These are phyloP conservation scores for Boletus sensibilis DNA, from an alignment of 768 basidiomycete genomes.

Conservation along the genomic window DNA sequence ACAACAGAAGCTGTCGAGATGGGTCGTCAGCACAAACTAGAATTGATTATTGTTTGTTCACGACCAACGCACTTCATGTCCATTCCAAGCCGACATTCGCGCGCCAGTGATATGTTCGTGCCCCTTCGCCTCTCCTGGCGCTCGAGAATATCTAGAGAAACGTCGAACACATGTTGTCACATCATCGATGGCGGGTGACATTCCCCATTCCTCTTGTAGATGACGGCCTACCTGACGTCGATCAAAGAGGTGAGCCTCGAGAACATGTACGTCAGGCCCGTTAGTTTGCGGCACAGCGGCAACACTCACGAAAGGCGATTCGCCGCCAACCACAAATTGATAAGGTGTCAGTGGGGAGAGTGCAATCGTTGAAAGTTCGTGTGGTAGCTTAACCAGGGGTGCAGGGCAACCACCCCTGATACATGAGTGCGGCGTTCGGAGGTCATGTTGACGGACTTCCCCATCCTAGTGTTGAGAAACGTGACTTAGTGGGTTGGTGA, in stretches of 20 bases:
- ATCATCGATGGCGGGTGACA: conserved; percentile 44
- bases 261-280: background rate
- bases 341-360: conserved; percentile 78
- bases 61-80: conserved; percentile 59
- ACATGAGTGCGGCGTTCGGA: conserved; percentile 71
- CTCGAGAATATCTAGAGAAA: conserved; percentile 56
- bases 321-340: conserved; percentile 83
- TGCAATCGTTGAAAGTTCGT: conserved; percentile 70
- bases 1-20: conserved; percentile 54
- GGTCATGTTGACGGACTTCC: conserved; percentile 83
- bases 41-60: background rate
- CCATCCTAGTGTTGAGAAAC: conserved; percentile 63
- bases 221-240: conserved; percentile 66
- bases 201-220: conserved; percentile 70
- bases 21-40: conserved; percentile 11
- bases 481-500: conserved; percentile 12
- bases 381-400: conserved; percentile 63
- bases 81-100: conserved; percentile 67
- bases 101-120: conserved; percentile 73
- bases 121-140: conserved; percentile 35
- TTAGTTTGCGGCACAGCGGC: background rate
- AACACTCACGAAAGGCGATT: conserved; percentile 65
- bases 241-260: conserved; percentile 59
- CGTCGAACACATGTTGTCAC: conserved; percentile 79
- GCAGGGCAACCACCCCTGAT: conserved; percentile 55